A percentile compares a stretch with the other conserved stretches of the same genome.
Evolutionary conservation across 805 yeast genomes (phyloP).

Genomic region (Cyberlindnera maritima): DNA sequence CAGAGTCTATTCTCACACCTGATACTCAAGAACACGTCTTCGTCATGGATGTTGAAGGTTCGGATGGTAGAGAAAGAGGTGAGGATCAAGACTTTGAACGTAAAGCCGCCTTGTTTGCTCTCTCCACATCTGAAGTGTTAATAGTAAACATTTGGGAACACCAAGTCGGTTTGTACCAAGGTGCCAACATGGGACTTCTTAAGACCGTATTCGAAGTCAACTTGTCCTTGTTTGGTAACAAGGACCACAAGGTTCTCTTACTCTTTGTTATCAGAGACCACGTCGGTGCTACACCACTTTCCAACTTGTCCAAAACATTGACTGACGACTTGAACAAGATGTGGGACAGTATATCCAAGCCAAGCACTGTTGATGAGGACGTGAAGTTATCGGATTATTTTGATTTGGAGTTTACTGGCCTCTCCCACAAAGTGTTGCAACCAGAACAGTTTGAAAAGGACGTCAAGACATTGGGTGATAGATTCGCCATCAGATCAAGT

Average conservation of each 20-base stretch:
- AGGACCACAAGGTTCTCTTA: conserved; percentile 58
- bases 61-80: conserved; percentile 97
- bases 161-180: conserved; percentile 95
- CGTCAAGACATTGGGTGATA: conserved; percentile 60
- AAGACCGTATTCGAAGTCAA: conserved; percentile 97
- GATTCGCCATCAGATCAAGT: conserved; percentile 39
- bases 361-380: conserved; percentile 50
- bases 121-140: conserved; percentile 85
- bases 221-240: conserved; percentile 73
- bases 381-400: conserved; percentile 71
- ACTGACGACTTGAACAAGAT: conserved; percentile 67
- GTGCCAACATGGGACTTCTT: conserved; percentile 93
- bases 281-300: conserved; percentile 81
- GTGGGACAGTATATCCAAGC: conserved; percentile 79
- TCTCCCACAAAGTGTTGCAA: conserved; percentile 84
- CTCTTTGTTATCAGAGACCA: conserved; percentile 92
- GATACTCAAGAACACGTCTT: conserved; percentile 43
- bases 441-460: conserved; percentile 65
- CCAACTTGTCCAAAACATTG: conserved; percentile 65
- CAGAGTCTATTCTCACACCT: too few species aligned
- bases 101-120: conserved; percentile 91
- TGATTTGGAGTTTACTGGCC: conserved; percentile 75
- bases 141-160: conserved; percentile 96
- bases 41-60: conserved; percentile 97
- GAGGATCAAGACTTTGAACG: conserved; percentile 98